phyloP scores from a whole-genome alignment of 2,329 filamentous ascomycete species.

The Colletotrichum sp. region DNA sequence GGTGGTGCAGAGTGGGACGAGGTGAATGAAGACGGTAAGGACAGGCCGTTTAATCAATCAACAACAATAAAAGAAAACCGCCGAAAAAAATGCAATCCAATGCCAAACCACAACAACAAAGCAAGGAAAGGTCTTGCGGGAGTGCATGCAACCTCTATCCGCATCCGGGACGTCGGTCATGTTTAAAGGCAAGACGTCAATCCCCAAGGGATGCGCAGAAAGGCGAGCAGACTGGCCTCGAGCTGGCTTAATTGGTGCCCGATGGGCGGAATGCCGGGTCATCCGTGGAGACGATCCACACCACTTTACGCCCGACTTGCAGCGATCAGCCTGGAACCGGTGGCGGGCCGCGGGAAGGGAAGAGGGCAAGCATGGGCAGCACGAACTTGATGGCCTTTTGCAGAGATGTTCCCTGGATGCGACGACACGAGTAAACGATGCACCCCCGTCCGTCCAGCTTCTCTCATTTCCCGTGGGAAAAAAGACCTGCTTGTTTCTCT shows the following conservation, averaged over 20 bases:
- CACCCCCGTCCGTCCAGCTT: neutral
- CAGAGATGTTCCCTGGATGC: neutral
- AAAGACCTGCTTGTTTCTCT: neutral
- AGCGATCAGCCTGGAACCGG: constrained; percentile 17
- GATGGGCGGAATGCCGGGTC: constrained; percentile 16
- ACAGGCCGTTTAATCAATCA: neutral
- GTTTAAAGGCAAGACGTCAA: constrained; percentile 10
- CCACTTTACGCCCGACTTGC: constrained; percentile 16
- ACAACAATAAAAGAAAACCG: neutral
- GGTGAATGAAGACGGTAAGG: constrained; percentile 8
- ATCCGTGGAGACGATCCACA: constrained; percentile 15
- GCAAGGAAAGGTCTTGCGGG: constrained; percentile 20
- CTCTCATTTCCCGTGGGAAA: neutral
- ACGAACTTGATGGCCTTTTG: neutral
- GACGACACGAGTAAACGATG: neutral
- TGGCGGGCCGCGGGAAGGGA: neutral
- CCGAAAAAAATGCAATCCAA: neutral
- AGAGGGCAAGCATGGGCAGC: neutral
- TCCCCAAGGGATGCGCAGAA: neutral
- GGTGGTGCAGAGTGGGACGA: neutral
- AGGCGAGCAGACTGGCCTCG: neutral
- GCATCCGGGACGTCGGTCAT: neutral
- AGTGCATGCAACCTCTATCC: neutral
- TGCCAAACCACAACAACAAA: neutral
- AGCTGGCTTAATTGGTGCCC: constrained; percentile 12